Evolutionary conservation across 306 rosid species (phyloP).

Genomic region (Fagus sylvatica): DNA sequence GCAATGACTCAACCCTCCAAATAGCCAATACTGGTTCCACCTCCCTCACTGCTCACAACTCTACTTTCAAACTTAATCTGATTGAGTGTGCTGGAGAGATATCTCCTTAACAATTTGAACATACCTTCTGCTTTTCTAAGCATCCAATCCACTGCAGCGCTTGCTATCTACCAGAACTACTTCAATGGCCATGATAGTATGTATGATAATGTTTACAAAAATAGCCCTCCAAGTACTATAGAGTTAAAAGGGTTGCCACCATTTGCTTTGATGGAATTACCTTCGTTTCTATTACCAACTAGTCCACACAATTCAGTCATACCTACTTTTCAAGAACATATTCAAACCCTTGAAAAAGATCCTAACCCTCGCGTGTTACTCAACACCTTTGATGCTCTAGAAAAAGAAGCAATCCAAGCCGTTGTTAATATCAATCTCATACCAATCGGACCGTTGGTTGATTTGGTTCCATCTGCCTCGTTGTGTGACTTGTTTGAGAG

Average conservation of each 20-base stretch:
- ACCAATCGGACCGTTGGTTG: not conserved
- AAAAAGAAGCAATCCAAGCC: not conserved
- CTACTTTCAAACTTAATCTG: too few species aligned
- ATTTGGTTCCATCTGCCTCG: not conserved
- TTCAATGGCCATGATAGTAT: not conserved
- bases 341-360: slow-evolving; percentile 7
- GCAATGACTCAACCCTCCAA: too few species aligned
- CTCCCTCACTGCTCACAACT: too few species aligned
- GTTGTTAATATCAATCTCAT: not conserved
- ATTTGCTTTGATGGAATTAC: not conserved
- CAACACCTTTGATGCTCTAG: slow-evolving; percentile 5
- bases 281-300: slow-evolving; percentile 1
- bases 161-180: not conserved
- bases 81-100: too few species aligned
- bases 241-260: slow-evolving; percentile 1
- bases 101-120: too few species aligned
- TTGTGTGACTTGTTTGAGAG: not conserved
- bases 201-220: not conserved
- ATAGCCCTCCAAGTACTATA: not conserved
- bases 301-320: not conserved
- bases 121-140: slow-evolving; percentile 3
- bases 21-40: too few species aligned
- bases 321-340: slow-evolving; percentile 1
- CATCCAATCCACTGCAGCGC: not conserved
- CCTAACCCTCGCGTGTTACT: not conserved